These are phyloP conservation scores for Backusella circina DNA, from an alignment of 192 early-diverging fungal genomes.

Conservation along the genomic window DNA sequence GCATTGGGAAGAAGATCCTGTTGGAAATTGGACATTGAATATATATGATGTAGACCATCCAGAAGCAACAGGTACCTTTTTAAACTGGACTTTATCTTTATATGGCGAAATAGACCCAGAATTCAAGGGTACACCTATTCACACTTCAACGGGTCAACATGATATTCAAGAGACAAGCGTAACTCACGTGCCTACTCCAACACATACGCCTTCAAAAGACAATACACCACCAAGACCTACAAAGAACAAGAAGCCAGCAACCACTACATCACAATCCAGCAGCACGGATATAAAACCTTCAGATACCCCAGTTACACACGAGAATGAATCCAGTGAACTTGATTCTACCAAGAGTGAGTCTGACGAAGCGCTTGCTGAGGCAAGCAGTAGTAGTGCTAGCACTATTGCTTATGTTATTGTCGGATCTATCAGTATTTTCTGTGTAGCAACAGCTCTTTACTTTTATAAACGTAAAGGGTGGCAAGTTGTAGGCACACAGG, in stretches of 20 bases:
- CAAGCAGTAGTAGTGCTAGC: not conserved
- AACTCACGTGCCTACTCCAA: not conserved
- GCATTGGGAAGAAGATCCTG: constrained; percentile 89
- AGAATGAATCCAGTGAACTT: not conserved
- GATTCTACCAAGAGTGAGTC: not conserved
- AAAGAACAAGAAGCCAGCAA: not conserved
- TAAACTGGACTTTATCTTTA: constrained; percentile 62
- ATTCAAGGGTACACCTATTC: constrained; percentile 1
- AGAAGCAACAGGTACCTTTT: constrained; percentile 47
- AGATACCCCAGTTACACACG: not conserved
- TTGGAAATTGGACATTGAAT: constrained; percentile 73
- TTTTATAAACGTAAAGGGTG: constrained; percentile 12
- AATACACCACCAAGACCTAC: constrained; percentile 11
- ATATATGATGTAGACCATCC: constrained; percentile 58
- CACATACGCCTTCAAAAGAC: not conserved
- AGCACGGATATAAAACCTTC: not conserved
- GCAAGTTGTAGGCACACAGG: not conserved
- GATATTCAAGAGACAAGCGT: not conserved
- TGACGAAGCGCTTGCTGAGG: not conserved
- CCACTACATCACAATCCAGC: not conserved
- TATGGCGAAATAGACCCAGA: constrained; percentile 33
- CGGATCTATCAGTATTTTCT: constrained; percentile 16
- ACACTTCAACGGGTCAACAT: not conserved
- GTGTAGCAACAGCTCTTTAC: constrained; percentile 12
- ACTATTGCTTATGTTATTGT: constrained; percentile 14